A percentile compares a stretch with the other conserved stretches of the same genome.
phyloP scores from a whole-genome alignment of 139 green algal genomes.

The Bryopsis sp. region DNA sequence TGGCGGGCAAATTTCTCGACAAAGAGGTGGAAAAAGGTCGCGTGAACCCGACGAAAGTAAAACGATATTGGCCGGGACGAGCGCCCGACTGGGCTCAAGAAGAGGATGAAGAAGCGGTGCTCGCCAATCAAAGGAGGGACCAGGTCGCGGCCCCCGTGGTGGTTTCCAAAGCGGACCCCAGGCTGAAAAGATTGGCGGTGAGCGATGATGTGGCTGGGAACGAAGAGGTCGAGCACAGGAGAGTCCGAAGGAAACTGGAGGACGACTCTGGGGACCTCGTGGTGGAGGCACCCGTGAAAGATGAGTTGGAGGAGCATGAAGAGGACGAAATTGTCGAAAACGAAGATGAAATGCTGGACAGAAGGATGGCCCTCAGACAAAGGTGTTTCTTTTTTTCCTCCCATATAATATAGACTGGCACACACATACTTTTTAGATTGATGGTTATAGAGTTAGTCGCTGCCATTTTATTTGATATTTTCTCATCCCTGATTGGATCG shows the following conservation, averaged over 20 bases:
- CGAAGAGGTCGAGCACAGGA: neutral
- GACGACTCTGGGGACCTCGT: neutral
- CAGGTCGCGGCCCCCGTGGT: neutral
- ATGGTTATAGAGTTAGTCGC: too few relatives aligned
- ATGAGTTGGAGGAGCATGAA: constrained; percentile 23
- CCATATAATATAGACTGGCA: too few relatives aligned
- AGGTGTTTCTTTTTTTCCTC: too few relatives aligned
- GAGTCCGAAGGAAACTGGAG: neutral
- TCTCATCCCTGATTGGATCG: too few relatives aligned
- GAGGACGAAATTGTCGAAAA: constrained; percentile 1
- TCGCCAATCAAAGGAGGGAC: neutral
- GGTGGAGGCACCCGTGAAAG: constrained; percentile 12
- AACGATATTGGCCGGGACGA: constrained; percentile 76
- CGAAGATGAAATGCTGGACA: neutral
- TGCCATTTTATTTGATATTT: too few relatives aligned
- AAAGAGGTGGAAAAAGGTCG: constrained; percentile 69
- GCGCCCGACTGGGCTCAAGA: constrained; percentile 68
- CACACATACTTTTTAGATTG: too few relatives aligned
- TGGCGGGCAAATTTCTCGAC: too few relatives aligned
- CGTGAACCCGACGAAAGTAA: constrained; percentile 59
- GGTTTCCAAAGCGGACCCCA: constrained; percentile 6
- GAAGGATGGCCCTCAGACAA: neutral
- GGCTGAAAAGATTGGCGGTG: constrained; percentile 1
- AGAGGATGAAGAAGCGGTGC: constrained; percentile 25
- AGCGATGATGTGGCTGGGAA: neutral